Evolutionary conservation across 1,284 basidiomycete species (phyloP).

Genomic region (Heterobasidion parviporum): DNA sequence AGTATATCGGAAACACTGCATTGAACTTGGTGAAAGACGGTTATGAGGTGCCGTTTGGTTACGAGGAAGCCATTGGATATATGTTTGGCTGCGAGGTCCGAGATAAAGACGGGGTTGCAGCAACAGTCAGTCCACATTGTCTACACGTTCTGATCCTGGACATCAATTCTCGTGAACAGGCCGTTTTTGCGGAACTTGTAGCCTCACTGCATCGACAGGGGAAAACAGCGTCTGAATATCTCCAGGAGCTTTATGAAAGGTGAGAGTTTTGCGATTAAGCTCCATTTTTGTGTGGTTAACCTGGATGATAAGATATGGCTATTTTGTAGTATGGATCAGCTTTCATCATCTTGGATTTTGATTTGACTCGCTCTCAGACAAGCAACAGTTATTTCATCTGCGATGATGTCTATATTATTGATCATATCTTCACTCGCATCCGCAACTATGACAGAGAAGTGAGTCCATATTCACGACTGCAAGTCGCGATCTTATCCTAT

Average conservation of each 20-base stretch:
- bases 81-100: conserved; percentile 73
- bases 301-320: conserved; percentile 33
- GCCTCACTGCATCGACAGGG: conserved; percentile 40
- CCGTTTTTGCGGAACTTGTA: conserved; percentile 62
- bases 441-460: conserved; percentile 45
- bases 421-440: conserved; percentile 58
- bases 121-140: conserved; percentile 38
- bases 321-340: conserved; percentile 37
- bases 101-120: conserved; percentile 81
- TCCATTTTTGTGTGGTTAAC: background rate
- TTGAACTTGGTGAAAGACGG: conserved; percentile 55
- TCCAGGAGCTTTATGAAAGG: conserved; percentile 61
- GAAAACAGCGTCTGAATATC: conserved; percentile 44
- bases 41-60: conserved; percentile 72
- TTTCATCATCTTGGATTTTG: background rate
- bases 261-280: conserved; percentile 20
- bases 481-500: background rate
- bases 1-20: conserved; percentile 79
- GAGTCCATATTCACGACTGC: conserved; percentile 8
- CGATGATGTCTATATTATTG: conserved; percentile 50
- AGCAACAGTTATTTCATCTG: conserved; percentile 80
- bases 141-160: background rate
- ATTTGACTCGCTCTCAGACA: conserved; percentile 36
- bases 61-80: conserved; percentile 85
- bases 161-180: conserved; percentile 23